Evolutionary conservation across 1,284 basidiomycete species (phyloP), one percentile per base, ranked within the genome.

Genomic region (Cryptococcus maquisensis): DNA sequence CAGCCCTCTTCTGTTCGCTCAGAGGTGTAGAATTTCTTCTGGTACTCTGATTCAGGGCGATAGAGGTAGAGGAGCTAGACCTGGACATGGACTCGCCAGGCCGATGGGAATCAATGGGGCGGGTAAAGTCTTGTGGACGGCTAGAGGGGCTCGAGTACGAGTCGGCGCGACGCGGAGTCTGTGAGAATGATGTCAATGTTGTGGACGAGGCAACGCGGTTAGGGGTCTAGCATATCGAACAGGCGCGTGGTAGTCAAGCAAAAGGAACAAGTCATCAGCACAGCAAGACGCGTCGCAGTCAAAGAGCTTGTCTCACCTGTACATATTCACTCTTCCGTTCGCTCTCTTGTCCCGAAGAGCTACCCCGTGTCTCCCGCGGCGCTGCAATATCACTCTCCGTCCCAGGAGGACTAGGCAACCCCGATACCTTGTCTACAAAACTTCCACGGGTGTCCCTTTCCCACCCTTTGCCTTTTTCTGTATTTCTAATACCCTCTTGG

Each of bases 351-450:
- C n/a, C 39, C 20, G 13, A 40, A 40, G 39, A 8, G 8, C n/a
- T n/a, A n/a, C n/a, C 4, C 39, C 16, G 39, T n/a, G 13, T 24
- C 1, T 41, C 26, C 2, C 45, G 26, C 8, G 59, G 47, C 32
- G 23, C 16, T 10, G 42, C 59, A 3, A 66, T 56, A 39, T 66
- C 66, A 42, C 64, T 67, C 26, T 68, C 61, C 20, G 63, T 68
- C 2, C 62, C 62, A 37, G 67, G 67, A 4, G 67, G 67, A 59
- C 63, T 65, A 6, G 67, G 67, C 40, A 68, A 47, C 8, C 67
- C 66, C 6, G 61, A 60, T 5, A 51, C 47, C 26, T 47, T 43
- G 52, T 68, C 63, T 15, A 66, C 59, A 16, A 63, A 28, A 16
- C 49, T 47, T 18, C 59, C 13, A 38, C 32, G 36, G 21, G 20